Percentiles rank a stretch among this genome's conserved stretches.
These are phyloP conservation scores for Rhododendron ovatum DNA, from an alignment of 148 eudicot species.

Conservation along the genomic window DNA sequence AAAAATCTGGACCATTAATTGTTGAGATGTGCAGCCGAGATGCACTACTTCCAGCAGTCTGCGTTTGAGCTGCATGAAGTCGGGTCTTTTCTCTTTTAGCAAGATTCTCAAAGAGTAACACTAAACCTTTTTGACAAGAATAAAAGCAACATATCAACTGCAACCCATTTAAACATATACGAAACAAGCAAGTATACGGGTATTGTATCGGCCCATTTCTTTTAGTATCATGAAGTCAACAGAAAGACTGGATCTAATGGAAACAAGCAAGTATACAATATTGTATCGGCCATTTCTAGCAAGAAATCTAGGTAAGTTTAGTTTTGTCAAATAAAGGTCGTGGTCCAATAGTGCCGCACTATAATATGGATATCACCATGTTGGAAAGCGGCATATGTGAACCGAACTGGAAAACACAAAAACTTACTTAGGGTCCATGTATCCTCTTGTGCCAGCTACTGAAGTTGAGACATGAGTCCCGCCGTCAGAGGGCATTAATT, in stretches of 20 bases:
- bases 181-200: too few relatives aligned
- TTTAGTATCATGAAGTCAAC: background rate
- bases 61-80: too few relatives aligned
- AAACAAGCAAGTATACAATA: background rate
- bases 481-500: background rate
- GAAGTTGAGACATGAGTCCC: background rate
- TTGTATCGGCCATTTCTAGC: background rate
- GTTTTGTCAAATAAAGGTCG: background rate
- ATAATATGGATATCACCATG: background rate
- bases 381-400: background rate
- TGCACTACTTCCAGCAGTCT: too few relatives aligned
- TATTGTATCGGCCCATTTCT: too few relatives aligned
- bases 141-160: background rate
- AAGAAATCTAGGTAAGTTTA: background rate
- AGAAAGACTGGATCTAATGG: background rate
- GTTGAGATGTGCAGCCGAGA: too few relatives aligned
- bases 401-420: background rate
- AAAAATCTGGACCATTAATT: too few relatives aligned
- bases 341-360: background rate
- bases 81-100: background rate
- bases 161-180: background rate
- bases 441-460: slow-evolving; percentile 1
- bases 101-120: background rate
- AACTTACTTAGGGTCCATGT: slow-evolving; percentile 8
- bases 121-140: background rate